A percentile compares a stretch with the other conserved stretches of the same genome.
Evolutionary conservation across 2,329 filamentous ascomycete species (phyloP).

Genomic region (Aspergillus caelatus): DNA sequence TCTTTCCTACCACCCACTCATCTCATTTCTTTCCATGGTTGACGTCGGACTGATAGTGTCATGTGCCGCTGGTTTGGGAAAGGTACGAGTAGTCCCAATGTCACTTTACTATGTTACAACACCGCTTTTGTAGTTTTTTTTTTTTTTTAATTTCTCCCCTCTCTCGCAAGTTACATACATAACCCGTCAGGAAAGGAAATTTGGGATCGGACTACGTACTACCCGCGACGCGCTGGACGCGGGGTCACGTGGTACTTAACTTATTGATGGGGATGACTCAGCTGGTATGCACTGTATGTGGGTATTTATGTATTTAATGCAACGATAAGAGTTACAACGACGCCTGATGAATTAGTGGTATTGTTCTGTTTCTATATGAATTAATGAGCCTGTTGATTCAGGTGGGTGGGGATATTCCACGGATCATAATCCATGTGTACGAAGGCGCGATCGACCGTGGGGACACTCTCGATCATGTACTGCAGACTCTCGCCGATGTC

Average conservation of each 20-base stretch:
- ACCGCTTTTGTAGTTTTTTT: neutral
- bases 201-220: neutral
- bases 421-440: conserved; percentile 54
- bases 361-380: neutral
- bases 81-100: neutral
- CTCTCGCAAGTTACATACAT: neutral
- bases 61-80: neutral
- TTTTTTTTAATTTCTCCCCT: neutral
- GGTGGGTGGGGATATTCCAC: conserved; percentile 49
- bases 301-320: too few relatives aligned
- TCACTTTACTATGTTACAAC: neutral
- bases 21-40: neutral
- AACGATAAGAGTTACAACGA: too few relatives aligned
- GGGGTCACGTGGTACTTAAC: conserved; percentile 1
- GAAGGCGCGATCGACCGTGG: conserved; percentile 49
- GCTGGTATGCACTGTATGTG: neutral
- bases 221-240: conserved; percentile 6
- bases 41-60: neutral
- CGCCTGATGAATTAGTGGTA: neutral
- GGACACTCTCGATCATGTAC: conserved; percentile 60
- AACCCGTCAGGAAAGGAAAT: neutral
- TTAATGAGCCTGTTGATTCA: conserved; percentile 32
- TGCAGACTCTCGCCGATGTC: conserved; percentile 64
- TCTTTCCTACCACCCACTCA: too few relatives aligned
- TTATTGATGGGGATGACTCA: neutral